Conservation (phyloP, 192 early-diverging fungal genomes). For the Backusella sp. region DNA sequence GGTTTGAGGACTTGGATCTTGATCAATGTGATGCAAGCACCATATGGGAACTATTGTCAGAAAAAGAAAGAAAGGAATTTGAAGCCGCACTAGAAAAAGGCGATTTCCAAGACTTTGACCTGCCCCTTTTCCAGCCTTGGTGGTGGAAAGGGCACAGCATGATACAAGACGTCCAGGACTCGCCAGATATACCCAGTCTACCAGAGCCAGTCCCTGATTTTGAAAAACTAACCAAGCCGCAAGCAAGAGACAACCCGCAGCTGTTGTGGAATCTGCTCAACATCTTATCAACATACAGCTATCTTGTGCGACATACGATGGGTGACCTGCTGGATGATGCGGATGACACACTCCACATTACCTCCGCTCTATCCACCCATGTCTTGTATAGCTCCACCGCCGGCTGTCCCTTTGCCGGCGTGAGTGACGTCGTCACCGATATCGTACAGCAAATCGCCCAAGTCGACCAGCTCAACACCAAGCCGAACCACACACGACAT, state of each 20-base stretch:
- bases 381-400: constrained; percentile 17
- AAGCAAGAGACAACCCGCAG: neutral
- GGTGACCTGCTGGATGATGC: constrained; percentile 18
- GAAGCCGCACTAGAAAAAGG: constrained; percentile 24
- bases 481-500: neutral
- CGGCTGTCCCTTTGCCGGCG: neutral
- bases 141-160: constrained; percentile 2
- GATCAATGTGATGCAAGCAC: constrained; percentile 42
- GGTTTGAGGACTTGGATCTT: constrained; percentile 48
- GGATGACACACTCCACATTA: neutral
- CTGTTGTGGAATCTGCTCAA: constrained; percentile 15
- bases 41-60: constrained; percentile 48
- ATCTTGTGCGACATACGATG: constrained; percentile 18
- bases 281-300: constrained; percentile 19
- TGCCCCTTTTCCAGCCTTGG: constrained; percentile 1
- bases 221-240: constrained; percentile 1
- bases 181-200: neutral
- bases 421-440: neutral
- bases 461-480: neutral
- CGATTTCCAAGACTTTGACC: neutral
- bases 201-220: constrained; percentile 7
- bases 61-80: constrained; percentile 50
- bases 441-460: neutral
- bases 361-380: neutral
- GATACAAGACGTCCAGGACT: neutral